These are phyloP conservation scores for Chenopodium suecicum DNA, from an alignment of 148 eudicot genomes.

Conservation along the genomic window DNA sequence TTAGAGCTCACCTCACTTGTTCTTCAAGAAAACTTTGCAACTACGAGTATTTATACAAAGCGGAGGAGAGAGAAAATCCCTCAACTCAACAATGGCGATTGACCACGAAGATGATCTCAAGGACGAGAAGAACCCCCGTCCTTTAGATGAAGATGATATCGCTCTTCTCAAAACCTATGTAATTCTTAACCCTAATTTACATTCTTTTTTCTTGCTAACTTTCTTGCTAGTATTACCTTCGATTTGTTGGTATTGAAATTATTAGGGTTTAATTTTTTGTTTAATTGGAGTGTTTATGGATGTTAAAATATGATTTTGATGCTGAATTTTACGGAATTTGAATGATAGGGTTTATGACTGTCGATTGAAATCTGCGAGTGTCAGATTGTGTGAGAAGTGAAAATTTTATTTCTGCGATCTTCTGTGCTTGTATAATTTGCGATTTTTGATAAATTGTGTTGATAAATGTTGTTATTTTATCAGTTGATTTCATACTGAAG, in stretches of 20 bases:
- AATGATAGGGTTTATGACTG: not conserved
- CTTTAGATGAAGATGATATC: conserved; percentile 95
- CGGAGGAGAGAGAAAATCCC: not conserved
- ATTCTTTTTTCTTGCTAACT: not conserved
- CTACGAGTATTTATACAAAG: not conserved
- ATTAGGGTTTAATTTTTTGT: not conserved
- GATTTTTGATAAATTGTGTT: not conserved
- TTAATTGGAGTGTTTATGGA: not conserved
- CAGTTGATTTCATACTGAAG: not conserved
- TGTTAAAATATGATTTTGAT: not conserved
- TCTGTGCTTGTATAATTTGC: not conserved
- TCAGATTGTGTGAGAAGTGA: not conserved
- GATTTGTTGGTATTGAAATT: conserved; percentile 8
- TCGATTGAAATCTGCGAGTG: not conserved
- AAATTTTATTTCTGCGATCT: not conserved
- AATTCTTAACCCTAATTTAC: conserved; percentile 10
- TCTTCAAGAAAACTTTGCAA: conserved; percentile 1
- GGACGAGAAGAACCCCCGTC: conserved; percentile 85
- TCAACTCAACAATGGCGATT: conserved; percentile 41
- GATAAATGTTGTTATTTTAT: not conserved
- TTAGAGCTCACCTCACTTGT: not conserved
- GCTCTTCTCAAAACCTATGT: conserved; percentile 94
- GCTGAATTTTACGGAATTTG: not conserved
- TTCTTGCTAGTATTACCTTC: not conserved
- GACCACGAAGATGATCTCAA: conserved; percentile 80